phyloP scores from a whole-genome alignment of 2,329 filamentous ascomycete genomes.

The Botryosphaeria dothidea region DNA sequence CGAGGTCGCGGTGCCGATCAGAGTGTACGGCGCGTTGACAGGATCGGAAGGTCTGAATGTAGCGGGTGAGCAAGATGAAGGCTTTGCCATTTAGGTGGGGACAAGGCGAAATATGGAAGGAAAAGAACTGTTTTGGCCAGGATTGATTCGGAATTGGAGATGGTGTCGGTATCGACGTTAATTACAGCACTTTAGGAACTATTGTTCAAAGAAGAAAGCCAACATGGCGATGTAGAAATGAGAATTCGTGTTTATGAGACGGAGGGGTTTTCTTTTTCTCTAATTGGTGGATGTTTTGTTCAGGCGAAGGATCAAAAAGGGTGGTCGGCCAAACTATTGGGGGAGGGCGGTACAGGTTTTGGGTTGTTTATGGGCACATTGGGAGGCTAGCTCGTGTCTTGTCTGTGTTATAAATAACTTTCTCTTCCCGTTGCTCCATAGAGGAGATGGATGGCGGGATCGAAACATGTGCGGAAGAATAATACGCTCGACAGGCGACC shows the following conservation, averaged over 20 bases:
- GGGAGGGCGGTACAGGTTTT: background rate
- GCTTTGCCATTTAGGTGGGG: conserved; percentile 31
- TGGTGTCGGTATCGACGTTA: background rate
- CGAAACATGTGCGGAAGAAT: too few relatives aligned
- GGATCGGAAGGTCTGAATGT: conserved; percentile 32
- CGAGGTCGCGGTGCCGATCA: conserved; percentile 81
- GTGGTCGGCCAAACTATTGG: background rate
- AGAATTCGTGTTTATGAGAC: background rate
- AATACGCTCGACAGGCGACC: too few relatives aligned
- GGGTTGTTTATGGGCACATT: background rate
- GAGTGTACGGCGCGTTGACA: conserved; percentile 68
- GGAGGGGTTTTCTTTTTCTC: background rate
- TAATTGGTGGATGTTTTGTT: background rate
- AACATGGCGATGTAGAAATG: conserved; percentile 5
- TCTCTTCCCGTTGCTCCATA: too few relatives aligned
- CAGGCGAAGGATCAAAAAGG: background rate
- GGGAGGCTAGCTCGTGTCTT: background rate
- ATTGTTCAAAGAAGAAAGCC: conserved; percentile 1
- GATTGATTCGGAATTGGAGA: background rate
- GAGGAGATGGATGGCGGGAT: too few relatives aligned
- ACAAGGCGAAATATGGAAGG: background rate
- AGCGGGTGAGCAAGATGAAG: conserved; percentile 30
- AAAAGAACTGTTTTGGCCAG: background rate
- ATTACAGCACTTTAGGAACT: background rate
- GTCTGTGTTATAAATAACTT: too few relatives aligned